Evolutionary conservation across 1,284 basidiomycete genomes (phyloP).

Genomic region (Puccinia polysora): DNA sequence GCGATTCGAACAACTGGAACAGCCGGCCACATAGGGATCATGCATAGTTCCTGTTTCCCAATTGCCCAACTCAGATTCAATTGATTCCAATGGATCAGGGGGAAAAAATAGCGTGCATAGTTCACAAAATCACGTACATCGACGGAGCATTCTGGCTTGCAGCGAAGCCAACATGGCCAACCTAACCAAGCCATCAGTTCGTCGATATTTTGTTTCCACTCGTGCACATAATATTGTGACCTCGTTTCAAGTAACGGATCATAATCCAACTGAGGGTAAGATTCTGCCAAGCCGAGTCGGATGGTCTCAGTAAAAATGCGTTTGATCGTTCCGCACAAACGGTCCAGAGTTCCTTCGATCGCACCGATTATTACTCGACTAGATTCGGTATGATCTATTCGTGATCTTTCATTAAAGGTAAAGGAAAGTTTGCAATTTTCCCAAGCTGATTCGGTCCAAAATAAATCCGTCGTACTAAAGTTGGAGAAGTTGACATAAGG

Average conservation of each 20-base stretch:
- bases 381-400: not conserved
- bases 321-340: not conserved
- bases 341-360: not conserved
- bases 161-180: not conserved
- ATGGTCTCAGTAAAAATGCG: not conserved
- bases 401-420: not conserved
- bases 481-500: not conserved
- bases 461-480: not conserved
- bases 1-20: slow-evolving; percentile 6
- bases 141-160: not conserved
- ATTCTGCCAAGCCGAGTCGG: not conserved
- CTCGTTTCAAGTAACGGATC: not conserved
- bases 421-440: not conserved
- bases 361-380: not conserved
- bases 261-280: not conserved
- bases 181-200: not conserved
- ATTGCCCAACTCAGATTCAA: not conserved
- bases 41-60: not conserved
- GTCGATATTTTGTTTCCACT: not conserved
- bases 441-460: not conserved
- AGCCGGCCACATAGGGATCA: slow-evolving; percentile 2
- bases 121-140: not conserved
- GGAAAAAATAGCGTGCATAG: not conserved
- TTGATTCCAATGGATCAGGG: not conserved
- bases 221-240: not conserved